phyloP scores from a whole-genome alignment of 257 asterid genomes.

The Asclepias syriaca region DNA sequence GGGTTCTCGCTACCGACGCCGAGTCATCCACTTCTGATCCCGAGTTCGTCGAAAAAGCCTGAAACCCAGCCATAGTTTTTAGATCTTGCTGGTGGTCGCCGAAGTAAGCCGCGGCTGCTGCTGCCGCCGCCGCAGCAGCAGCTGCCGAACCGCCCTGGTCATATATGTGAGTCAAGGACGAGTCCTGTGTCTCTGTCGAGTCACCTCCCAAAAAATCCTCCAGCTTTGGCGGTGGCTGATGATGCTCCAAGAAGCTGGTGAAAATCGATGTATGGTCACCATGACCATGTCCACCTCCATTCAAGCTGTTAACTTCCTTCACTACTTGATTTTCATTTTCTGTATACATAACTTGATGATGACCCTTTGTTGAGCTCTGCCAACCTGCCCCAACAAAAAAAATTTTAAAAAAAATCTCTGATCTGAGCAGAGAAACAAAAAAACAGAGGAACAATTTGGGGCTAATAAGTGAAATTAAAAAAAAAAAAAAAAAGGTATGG shows the following conservation, averaged over 20 bases:
- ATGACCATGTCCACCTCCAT: slow-evolving; percentile 3
- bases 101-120: slow-evolving; percentile 28
- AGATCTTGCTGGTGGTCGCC: slow-evolving; percentile 52
- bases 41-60: slow-evolving; percentile 65
- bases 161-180: slow-evolving; percentile 69
- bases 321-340: slow-evolving; percentile 2
- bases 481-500: background rate
- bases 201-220: slow-evolving; percentile 88
- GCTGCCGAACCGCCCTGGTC: slow-evolving; percentile 35
- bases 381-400: slow-evolving; percentile 34
- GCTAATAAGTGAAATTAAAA: background rate
- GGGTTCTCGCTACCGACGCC: slow-evolving; percentile 52
- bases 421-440: slow-evolving; percentile 8
- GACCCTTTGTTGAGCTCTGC: slow-evolving; percentile 36
- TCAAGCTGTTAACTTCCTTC: slow-evolving; percentile 19
- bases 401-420: too few relatives aligned
- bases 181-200: slow-evolving; percentile 50
- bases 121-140: slow-evolving; percentile 20
- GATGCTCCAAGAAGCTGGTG: slow-evolving; percentile 49
- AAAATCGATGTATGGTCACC: slow-evolving; percentile 19
- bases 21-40: slow-evolving; percentile 88
- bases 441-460: background rate
- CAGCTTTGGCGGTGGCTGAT: slow-evolving; percentile 61
- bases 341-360: slow-evolving; percentile 26
- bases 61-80: slow-evolving; percentile 52